phyloP scores from a whole-genome alignment of 495 filamentous ascomycete species.

The Neurospora sp. region DNA sequence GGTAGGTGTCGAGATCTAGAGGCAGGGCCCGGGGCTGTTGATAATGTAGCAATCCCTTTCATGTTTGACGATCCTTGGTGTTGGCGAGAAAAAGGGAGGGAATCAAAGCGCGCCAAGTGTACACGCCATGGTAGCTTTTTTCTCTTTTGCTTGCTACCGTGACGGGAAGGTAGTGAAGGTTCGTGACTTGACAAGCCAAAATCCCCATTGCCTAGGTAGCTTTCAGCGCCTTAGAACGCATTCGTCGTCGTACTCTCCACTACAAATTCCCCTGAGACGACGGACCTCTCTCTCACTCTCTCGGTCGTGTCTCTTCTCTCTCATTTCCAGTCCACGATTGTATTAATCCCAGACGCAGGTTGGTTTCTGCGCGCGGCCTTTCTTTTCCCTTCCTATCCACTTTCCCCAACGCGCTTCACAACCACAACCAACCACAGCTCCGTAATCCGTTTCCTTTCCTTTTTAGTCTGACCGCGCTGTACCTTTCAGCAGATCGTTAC shows the following conservation, averaged over 20 bases:
- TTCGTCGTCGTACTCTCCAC: not conserved
- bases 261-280: not conserved
- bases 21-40: not conserved
- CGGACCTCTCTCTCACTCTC: not conserved
- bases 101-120: not conserved
- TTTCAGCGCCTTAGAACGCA: not conserved
- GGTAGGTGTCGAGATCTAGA: not conserved
- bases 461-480: not conserved
- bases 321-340: not conserved
- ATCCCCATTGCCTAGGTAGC: not conserved
- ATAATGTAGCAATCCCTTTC: not conserved
- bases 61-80: not conserved
- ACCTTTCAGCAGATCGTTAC: not conserved
- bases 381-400: not conserved
- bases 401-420: not conserved
- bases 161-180: not conserved
- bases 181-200: not conserved
- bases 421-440: not conserved
- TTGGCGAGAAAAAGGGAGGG: not conserved
- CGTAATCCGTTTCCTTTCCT: not conserved
- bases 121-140: not conserved
- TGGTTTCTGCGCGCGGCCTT: not conserved
- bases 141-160: not conserved
- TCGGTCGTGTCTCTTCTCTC: not conserved
- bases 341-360: not conserved